These are phyloP conservation scores for Exophiala alcalophila DNA, from an alignment of 2,329 filamentous ascomycete species.

Conservation along the genomic window DNA sequence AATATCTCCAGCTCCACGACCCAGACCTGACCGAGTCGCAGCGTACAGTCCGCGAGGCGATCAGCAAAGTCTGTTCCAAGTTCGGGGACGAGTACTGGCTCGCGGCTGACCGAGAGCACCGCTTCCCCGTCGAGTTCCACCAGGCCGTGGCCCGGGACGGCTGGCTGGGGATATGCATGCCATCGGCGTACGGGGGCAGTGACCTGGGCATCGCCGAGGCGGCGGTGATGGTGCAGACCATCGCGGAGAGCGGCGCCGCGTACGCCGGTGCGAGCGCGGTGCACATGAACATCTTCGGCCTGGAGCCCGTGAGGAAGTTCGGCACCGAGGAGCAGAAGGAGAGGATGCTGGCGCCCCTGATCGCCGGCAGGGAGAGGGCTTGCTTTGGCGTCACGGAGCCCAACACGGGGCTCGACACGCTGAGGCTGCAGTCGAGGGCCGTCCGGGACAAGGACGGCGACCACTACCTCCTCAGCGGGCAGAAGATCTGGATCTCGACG, in stretches of 20 bases:
- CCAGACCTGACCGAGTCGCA: conserved; percentile 43
- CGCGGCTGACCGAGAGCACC: conserved; percentile 37
- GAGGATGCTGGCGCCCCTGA: conserved; percentile 41
- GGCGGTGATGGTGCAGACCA: conserved; percentile 49
- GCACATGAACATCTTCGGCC: conserved; percentile 50
- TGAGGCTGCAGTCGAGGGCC: conserved; percentile 41
- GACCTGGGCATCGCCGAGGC: conserved; percentile 45
- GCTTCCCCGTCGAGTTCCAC: conserved; percentile 44
- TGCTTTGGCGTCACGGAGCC: conserved; percentile 47
- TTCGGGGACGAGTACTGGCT: conserved; percentile 47
- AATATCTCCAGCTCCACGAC: conserved; percentile 32
- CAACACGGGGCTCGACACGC: conserved; percentile 45
- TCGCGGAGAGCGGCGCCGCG: conserved; percentile 45
- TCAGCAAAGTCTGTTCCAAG: conserved; percentile 43
- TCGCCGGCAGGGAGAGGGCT: conserved; percentile 41
- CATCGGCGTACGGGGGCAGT: conserved; percentile 42
- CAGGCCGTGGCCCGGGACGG: conserved; percentile 41
- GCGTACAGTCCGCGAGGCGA: conserved; percentile 43
- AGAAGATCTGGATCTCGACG: conserved; percentile 48
- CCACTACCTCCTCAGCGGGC: conserved; percentile 39
- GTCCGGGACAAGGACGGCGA: conserved; percentile 31
- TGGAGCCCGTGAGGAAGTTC: conserved; percentile 47
- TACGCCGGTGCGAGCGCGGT: conserved; percentile 44
- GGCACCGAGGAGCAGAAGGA: conserved; percentile 44
- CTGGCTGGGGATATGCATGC: conserved; percentile 48